Evolutionary conservation across 1,139 yeast genomes (phyloP).

Genomic region (Kurtzmaniella quercitrusa): DNA sequence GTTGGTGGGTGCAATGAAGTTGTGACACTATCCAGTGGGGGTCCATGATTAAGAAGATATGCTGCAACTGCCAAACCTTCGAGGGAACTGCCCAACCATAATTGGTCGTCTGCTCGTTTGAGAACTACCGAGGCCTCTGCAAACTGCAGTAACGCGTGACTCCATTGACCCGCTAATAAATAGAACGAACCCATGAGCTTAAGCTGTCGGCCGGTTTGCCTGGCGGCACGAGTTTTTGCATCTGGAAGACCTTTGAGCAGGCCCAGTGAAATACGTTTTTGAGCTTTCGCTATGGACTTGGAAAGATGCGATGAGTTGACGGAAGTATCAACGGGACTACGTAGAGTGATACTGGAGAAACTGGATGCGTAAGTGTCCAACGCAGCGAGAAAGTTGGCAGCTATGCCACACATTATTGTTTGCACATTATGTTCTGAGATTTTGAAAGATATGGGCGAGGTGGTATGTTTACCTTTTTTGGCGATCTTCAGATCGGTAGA

Average conservation of each 20-base stretch:
- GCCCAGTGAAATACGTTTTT: conserved; percentile 18
- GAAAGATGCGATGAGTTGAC: conserved; percentile 41
- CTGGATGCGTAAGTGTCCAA: conserved; percentile 69
- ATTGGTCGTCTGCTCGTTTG: conserved; percentile 62
- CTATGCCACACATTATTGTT: conserved; percentile 69
- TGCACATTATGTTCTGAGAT: conserved; percentile 17
- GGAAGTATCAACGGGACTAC: conserved; percentile 68
- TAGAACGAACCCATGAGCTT: conserved; percentile 76
- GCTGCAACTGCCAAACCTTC: conserved; percentile 75
- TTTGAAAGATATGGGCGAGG: not conserved
- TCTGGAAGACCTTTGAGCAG: conserved; percentile 13
- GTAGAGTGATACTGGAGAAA: conserved; percentile 62
- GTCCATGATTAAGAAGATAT: conserved; percentile 39
- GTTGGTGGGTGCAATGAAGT: conserved; percentile 2
- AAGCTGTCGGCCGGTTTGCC: conserved; percentile 60
- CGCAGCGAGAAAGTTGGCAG: conserved; percentile 58
- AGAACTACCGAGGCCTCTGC: conserved; percentile 65
- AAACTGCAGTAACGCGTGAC: conserved; percentile 67
- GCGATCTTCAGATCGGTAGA: too few species aligned
- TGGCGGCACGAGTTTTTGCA: conserved; percentile 27
- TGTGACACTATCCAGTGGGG: not conserved
- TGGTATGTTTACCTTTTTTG: not conserved
- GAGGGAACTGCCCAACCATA: conserved; percentile 86
- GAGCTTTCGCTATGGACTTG: conserved; percentile 53
- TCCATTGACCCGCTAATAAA: conserved; percentile 72